A percentile compares a stretch with the other conserved stretches of the same genome.
phyloP scores from a whole-genome alignment of 2,329 filamentous ascomycete genomes.

The Alternaria rosae region DNA sequence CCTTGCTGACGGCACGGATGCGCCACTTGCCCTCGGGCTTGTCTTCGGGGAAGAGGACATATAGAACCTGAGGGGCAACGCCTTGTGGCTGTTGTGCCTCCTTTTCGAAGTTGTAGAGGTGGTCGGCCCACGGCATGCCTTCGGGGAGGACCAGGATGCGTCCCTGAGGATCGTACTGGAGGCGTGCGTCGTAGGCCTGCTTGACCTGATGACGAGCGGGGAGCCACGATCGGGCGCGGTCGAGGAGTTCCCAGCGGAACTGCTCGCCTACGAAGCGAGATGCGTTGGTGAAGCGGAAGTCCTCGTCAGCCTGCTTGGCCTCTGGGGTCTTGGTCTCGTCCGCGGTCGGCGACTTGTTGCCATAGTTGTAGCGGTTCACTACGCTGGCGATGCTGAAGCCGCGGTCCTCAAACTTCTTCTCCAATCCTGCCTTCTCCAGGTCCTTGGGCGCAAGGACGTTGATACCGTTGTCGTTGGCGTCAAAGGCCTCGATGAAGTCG shows the following conservation, averaged over 20 bases:
- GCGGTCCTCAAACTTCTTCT: constrained; percentile 83
- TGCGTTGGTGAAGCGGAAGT: constrained; percentile 78
- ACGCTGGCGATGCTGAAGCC: constrained; percentile 86
- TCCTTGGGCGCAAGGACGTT: constrained; percentile 77
- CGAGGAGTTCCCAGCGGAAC: constrained; percentile 81
- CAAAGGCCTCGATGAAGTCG: constrained; percentile 92
- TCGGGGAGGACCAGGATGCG: constrained; percentile 80
- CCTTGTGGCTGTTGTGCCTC: constrained; percentile 51
- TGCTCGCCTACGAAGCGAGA: constrained; percentile 87
- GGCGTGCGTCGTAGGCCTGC: constrained; percentile 74
- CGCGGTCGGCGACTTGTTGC: constrained; percentile 54
- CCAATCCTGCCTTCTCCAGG: constrained; percentile 72
- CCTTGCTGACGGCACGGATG: constrained; percentile 87
- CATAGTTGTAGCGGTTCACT: constrained; percentile 85
- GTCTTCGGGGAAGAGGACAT: constrained; percentile 90
- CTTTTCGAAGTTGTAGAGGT: constrained; percentile 86
- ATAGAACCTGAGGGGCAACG: constrained; percentile 70
- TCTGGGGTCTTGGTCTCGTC: constrained; percentile 45
- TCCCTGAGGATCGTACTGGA: constrained; percentile 73
- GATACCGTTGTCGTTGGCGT: constrained; percentile 97
- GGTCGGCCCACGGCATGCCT: constrained; percentile 93
- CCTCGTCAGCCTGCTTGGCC: constrained; percentile 73
- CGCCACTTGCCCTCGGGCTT: constrained; percentile 84
- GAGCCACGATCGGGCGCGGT: constrained; percentile 80
- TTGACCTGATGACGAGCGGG: constrained; percentile 83